Conservation (phyloP, 306 rosid species). For the Fagus sylvatica region DNA sequence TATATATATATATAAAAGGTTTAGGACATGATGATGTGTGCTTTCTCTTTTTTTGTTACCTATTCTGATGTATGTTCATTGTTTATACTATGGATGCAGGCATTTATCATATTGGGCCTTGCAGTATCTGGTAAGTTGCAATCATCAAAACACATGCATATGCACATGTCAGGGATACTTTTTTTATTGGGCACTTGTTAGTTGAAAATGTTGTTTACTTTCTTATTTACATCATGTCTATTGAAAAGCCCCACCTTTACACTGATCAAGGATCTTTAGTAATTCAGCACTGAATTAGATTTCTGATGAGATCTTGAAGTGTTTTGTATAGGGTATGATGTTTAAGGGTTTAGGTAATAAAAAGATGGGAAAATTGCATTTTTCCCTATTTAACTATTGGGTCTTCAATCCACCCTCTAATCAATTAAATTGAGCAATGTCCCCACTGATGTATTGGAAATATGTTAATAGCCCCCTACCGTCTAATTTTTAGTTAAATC, state of each 20-base stretch:
- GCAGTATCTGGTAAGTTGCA: conserved; percentile 68
- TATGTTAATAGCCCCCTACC: too few species aligned
- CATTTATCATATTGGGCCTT: conserved; percentile 64
- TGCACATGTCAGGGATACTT: conserved; percentile 7
- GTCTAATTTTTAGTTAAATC: too few species aligned
- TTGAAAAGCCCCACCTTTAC: neutral
- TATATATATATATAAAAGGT: neutral
- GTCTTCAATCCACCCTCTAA: too few species aligned
- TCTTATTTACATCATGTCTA: conserved; percentile 1
- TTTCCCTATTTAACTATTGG: too few species aligned
- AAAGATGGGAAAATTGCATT: too few species aligned
- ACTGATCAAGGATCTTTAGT: neutral
- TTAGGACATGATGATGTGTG: neutral
- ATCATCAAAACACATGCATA: neutral
- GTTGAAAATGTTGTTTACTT: neutral
- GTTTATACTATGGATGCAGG: conserved; percentile 63
- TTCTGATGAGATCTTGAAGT: too few species aligned
- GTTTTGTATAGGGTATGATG: too few species aligned
- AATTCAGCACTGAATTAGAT: too few species aligned
- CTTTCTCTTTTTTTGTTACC: neutral
- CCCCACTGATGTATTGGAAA: too few species aligned
- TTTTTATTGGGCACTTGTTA: neutral
- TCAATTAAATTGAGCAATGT: too few species aligned
- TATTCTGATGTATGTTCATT: conserved; percentile 17
- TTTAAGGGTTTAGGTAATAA: too few species aligned